Base-by-base conservation (phyloP, 345 rosid species). In the Hypericum perforatum region DNA sequence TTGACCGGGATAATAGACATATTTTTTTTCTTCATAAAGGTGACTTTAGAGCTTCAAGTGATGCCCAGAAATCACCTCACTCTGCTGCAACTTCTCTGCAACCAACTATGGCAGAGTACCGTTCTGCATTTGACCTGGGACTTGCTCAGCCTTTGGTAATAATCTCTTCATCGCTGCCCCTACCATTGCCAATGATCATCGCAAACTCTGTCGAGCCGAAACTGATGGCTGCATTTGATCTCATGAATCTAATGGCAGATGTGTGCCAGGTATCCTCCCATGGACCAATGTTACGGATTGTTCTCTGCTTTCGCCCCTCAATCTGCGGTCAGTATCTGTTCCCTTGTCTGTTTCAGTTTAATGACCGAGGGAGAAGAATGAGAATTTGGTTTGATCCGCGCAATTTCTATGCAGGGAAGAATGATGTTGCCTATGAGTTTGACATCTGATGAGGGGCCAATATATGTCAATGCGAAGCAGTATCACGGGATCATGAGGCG, bases 401-500 rank as follows among this genome's bases (percentile, higher is more conserved):
- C 43, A 6, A 7, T 62, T 10, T 51, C 52, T 36, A 57, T 61
- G 37, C 41, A 85, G 94, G 95, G 89, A 45, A 78, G 95, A 29
- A 58, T 83, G n/a, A 88, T 85, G 97, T 76, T 88, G 56, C 98
- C 96, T 9, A 63, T 92, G 66, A 82, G 73, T 69, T 62, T 83
- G 76, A 65, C 75, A 49, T 49, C 80, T 16, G 94, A 83, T 43
- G 91, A 84, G 43, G 91, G 81, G 43, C 94, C 98, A 0, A 82
- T 92, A 63, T 88, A 69, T 62, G 98, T 92, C 16, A 92, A 92
- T 68, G 82, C 98, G 45, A 92, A 92, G 76, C 98, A 92, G 67
- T 88, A 92, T 66, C 84, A 88, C 69, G 98, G 84, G 51, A 92
- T 92, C 80, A 65, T 88, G 16, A 85, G 95, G 81, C 84, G 97